A percentile compares a stretch with the other conserved stretches of the same genome.
Conservation (phyloP, 2,329 filamentous ascomycete species). For the Elsinoe fawcettii region DNA sequence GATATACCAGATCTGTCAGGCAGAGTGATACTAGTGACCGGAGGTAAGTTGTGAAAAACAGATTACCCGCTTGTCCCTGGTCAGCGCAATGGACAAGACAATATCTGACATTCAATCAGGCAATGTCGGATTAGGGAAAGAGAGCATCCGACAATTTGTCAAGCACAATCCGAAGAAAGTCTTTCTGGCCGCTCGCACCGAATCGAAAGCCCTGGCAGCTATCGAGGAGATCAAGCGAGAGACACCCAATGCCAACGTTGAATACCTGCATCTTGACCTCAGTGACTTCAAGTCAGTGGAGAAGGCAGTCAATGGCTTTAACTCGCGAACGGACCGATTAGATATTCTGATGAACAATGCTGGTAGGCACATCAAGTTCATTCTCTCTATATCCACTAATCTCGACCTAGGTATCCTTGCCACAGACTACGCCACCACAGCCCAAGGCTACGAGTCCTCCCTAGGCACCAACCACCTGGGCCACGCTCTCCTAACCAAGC, state of each 20-base stretch:
- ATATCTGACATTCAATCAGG: conserved; percentile 23
- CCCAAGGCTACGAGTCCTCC: conserved; percentile 44
- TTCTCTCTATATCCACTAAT: conserved; percentile 36
- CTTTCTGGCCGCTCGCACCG: conserved; percentile 41
- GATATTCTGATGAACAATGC: conserved; percentile 44
- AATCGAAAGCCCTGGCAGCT: conserved; percentile 35
- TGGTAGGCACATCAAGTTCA: conserved; percentile 33
- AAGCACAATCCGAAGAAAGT: conserved; percentile 39
- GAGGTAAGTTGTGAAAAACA: conserved; percentile 26
- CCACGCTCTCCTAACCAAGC: conserved; percentile 41
- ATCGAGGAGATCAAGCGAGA: conserved; percentile 34
- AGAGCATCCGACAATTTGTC: conserved; percentile 38
- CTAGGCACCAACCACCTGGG: conserved; percentile 47
- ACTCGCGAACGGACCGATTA: conserved; percentile 31
- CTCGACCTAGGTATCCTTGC: conserved; percentile 40
- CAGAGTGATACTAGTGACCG: conserved; percentile 40
- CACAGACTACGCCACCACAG: conserved; percentile 30
- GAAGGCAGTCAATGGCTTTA: conserved; percentile 34
- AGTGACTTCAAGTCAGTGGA: conserved; percentile 35
- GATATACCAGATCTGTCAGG: conserved; percentile 36
- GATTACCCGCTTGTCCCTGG: background rate
- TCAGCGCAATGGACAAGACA: background rate
- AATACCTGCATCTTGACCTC: conserved; percentile 37
- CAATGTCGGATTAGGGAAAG: conserved; percentile 42
- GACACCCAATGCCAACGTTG: conserved; percentile 31